Evolutionary conservation across 2,329 filamentous ascomycete genomes (phyloP).

Genomic region (Diplodia seriata): DNA sequence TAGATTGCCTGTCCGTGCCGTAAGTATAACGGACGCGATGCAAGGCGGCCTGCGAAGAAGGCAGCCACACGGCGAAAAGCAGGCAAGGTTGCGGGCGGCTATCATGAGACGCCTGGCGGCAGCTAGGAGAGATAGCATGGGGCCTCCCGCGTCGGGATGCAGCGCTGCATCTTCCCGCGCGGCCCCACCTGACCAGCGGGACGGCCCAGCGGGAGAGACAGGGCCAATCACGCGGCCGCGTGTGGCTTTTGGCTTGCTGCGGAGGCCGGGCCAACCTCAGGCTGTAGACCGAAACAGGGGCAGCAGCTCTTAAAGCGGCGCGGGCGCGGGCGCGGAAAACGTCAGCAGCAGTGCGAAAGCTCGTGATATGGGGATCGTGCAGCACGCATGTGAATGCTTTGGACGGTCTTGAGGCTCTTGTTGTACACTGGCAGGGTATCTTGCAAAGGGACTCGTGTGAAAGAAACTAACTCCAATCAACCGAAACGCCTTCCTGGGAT

Average conservation of each 20-base stretch:
- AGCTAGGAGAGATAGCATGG: slow-evolving; percentile 7
- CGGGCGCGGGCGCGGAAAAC: no score
- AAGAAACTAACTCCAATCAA: background rate
- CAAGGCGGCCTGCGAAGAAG: background rate
- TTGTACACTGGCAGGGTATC: background rate
- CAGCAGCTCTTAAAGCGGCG: background rate
- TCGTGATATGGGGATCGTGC: background rate
- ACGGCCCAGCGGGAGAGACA: slow-evolving; percentile 9
- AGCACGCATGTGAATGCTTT: background rate
- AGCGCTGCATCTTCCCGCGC: slow-evolving; percentile 21
- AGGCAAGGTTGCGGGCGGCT: background rate
- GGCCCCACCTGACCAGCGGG: slow-evolving; percentile 21
- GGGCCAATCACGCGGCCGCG: background rate
- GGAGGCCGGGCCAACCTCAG: background rate
- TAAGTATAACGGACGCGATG: no score
- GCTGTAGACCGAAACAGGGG: background rate
- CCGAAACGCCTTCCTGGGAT: background rate
- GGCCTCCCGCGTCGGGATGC: background rate
- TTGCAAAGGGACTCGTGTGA: background rate
- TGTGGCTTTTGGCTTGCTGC: background rate
- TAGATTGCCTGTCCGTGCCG: no score
- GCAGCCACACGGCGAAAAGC: background rate
- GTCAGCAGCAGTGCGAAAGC: background rate
- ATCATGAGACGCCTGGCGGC: slow-evolving; percentile 8
- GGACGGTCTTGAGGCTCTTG: background rate